Evolutionary conservation across 1,284 basidiomycete genomes (phyloP).

Genomic region (Fomitopsis pinicola): DNA sequence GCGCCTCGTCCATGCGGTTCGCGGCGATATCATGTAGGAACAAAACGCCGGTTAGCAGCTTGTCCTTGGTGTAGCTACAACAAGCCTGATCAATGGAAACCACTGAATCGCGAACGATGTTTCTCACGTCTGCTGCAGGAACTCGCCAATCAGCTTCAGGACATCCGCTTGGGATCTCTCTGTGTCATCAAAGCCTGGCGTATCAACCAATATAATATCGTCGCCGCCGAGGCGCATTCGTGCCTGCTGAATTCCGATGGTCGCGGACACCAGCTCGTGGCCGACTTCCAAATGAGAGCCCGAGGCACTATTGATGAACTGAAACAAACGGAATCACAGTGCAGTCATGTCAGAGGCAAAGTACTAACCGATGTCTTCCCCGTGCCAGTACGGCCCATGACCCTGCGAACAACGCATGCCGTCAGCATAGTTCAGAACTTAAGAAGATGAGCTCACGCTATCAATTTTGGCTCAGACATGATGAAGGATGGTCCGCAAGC

Average conservation of each 20-base stretch:
- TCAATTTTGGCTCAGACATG: background rate
- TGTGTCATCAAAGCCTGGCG: slow-evolving; percentile 39
- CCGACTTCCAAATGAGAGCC: slow-evolving; percentile 13
- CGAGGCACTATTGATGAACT: slow-evolving; percentile 22
- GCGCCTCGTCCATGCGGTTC: slow-evolving; percentile 44
- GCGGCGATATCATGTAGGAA: slow-evolving; percentile 55
- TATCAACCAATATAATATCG: slow-evolving; percentile 23
- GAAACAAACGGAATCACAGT: background rate
- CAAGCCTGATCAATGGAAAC: no score
- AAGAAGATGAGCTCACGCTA: no score
- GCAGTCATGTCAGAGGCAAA: background rate
- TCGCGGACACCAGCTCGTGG: slow-evolving; percentile 16
- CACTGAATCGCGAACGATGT: no score
- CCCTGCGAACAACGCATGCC: slow-evolving; percentile 6
- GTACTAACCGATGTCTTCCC: slow-evolving; percentile 17
- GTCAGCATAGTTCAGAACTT: background rate
- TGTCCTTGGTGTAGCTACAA: slow-evolving; percentile 31
- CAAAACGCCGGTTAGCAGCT: slow-evolving; percentile 44
- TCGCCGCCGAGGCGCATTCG: background rate
- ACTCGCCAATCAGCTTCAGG: slow-evolving; percentile 16
- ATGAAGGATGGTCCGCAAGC: background rate
- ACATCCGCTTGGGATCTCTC: slow-evolving; percentile 34
- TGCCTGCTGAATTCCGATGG: slow-evolving; percentile 12
- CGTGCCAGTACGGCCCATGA: slow-evolving; percentile 18
- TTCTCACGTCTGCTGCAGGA: slow-evolving; percentile 1